A percentile compares a stretch with the other conserved stretches of the same genome.
These are phyloP conservation scores for Leccinum broughii DNA, from an alignment of 768 basidiomycete genomes.

Conservation along the genomic window DNA sequence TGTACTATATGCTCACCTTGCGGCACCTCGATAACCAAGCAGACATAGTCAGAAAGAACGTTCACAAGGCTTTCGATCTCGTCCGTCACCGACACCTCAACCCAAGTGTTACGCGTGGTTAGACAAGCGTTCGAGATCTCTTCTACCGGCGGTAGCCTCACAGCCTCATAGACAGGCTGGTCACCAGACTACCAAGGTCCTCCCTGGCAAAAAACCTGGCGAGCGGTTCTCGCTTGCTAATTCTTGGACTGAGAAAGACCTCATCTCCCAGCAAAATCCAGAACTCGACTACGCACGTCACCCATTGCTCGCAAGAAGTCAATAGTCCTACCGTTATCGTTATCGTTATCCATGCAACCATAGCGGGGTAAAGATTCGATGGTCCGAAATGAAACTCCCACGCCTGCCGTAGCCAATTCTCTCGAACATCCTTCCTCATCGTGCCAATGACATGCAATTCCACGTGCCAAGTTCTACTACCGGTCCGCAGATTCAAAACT, in stretches of 20 bases:
- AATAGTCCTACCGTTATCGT: background rate
- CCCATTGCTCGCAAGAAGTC: background rate
- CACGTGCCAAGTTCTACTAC: no score
- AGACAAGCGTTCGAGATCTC: background rate
- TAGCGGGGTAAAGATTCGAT: no score
- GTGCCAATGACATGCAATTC: no score
- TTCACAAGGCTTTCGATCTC: background rate
- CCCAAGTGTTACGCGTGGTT: background rate
- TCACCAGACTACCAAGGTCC: no score
- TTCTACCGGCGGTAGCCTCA: background rate
- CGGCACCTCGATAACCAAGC: background rate
- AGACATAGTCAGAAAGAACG: background rate
- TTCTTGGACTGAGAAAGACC: background rate
- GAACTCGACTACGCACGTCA: background rate
- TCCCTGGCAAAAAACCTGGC: background rate
- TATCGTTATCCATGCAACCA: background rate
- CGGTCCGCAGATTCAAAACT: no score
- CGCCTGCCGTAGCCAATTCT: no score
- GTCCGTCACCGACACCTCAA: background rate
- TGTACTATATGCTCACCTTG: background rate
- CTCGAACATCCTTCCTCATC: no score
- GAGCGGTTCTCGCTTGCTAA: background rate
- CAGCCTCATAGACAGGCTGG: no score
- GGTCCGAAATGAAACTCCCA: no score
- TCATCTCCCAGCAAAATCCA: background rate